phyloP scores from a whole-genome alignment of 2,329 filamentous ascomycete genomes.

The Triangularia setosa region DNA sequence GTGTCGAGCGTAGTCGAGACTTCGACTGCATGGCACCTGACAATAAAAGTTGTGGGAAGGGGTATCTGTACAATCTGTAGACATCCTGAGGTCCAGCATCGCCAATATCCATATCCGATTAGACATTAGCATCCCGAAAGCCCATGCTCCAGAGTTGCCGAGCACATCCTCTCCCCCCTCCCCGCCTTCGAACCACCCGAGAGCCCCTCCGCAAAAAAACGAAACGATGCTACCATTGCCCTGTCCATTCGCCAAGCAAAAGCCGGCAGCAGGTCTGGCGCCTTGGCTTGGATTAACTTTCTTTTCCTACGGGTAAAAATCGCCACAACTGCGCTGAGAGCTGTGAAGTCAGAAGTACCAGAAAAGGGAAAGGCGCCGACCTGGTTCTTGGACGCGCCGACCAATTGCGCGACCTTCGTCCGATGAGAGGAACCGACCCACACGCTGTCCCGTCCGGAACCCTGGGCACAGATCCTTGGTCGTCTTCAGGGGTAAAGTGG shows the following conservation, averaged over 20 bases:
- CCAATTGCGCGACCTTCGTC: constrained; percentile 19
- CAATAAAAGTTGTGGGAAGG: no score
- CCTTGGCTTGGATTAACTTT: constrained; percentile 1
- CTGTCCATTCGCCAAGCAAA: not conserved
- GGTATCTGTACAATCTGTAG: not conserved
- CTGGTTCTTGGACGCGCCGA: constrained; percentile 7
- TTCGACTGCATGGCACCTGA: no score
- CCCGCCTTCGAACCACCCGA: not conserved
- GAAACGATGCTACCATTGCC: not conserved
- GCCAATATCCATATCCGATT: no score
- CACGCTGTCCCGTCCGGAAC: constrained; percentile 3
- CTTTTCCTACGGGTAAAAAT: constrained; percentile 6
- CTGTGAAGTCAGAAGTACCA: not conserved
- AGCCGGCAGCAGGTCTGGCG: not conserved
- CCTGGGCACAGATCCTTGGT: constrained; percentile 15
- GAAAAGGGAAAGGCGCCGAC: constrained; percentile 15
- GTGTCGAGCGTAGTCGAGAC: constrained; percentile 2
- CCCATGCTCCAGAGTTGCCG: not conserved
- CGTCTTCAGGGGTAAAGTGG: constrained; percentile 28
- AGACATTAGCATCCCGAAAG: not conserved
- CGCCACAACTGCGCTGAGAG: not conserved
- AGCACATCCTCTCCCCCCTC: not conserved
- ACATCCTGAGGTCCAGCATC: not conserved
- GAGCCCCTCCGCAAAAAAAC: not conserved
- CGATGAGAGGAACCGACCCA: constrained; percentile 10